A percentile compares a stretch with the other conserved stretches of the same genome.
These are phyloP conservation scores for Penicillium longicatenatum DNA, from an alignment of 495 filamentous ascomycete genomes.

Conservation along the genomic window DNA sequence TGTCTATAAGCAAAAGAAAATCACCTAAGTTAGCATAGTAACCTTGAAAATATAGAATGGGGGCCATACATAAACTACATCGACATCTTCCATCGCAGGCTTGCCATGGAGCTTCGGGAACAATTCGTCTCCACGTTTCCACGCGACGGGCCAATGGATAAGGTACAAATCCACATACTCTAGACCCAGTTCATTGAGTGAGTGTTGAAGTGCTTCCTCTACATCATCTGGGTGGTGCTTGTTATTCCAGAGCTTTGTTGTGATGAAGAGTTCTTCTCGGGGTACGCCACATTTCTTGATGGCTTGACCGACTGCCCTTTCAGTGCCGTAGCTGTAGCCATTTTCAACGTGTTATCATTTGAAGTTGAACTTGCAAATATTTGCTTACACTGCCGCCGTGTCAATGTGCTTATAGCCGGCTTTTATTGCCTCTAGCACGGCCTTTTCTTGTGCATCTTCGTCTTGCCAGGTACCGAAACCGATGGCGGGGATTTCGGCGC, in stretches of 20 bases:
- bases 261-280: constrained; percentile 66
- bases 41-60: constrained; percentile 3
- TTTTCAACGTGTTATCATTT: background rate
- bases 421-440: constrained; percentile 50
- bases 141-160: constrained; percentile 69
- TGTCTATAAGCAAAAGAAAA: constrained; percentile 39
- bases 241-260: constrained; percentile 71
- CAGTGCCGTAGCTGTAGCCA: constrained; percentile 44
- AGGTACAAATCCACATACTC: constrained; percentile 72
- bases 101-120: constrained; percentile 51
- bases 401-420: constrained; percentile 66
- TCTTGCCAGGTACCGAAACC: constrained; percentile 57
- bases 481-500: constrained; percentile 50
- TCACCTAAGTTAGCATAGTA: background rate
- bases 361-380: background rate
- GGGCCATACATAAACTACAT: constrained; percentile 52
- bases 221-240: constrained; percentile 67
- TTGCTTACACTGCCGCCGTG: constrained; percentile 52
- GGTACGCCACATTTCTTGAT: constrained; percentile 58
- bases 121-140: constrained; percentile 39
- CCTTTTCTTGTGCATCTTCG: constrained; percentile 43
- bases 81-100: constrained; percentile 42
- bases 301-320: constrained; percentile 55
- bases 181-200: constrained; percentile 59
- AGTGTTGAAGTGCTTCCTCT: constrained; percentile 56